Percentiles rank a stretch among this genome's conserved stretches.
Conservation (phyloP, 441 rosid genomes). For the Adansonia rubrostipa region DNA sequence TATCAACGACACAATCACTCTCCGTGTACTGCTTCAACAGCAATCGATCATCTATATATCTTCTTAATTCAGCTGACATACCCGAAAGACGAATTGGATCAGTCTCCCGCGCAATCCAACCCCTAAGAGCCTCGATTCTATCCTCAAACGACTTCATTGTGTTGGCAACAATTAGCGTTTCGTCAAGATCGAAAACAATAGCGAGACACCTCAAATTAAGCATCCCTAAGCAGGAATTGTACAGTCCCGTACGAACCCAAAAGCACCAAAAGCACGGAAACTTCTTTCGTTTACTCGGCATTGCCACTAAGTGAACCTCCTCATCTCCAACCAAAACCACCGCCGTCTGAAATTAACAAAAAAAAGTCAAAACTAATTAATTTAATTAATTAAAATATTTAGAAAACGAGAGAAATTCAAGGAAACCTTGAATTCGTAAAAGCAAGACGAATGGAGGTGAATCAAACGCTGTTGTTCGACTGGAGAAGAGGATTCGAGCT, state of each 20-base stretch:
- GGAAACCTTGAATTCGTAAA: slow-evolving; percentile 79
- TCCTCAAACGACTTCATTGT: slow-evolving; percentile 97
- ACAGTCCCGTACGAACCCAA: slow-evolving; percentile 71
- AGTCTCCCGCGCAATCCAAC: slow-evolving; percentile 79
- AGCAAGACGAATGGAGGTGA: slow-evolving; percentile 90
- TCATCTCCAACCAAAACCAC: slow-evolving; percentile 79
- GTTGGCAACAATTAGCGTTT: slow-evolving; percentile 94
- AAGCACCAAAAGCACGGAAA: slow-evolving; percentile 99
- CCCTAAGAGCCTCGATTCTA: slow-evolving; percentile 72
- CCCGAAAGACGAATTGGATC: slow-evolving; percentile 70
- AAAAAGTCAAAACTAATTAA: neutral
- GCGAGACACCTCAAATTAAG: slow-evolving; percentile 84
- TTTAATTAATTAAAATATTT: neutral
- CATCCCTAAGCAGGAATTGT: slow-evolving; percentile 78
- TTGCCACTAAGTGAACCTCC: slow-evolving; percentile 95
- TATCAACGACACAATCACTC: slow-evolving; percentile 68
- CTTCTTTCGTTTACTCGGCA: slow-evolving; percentile 98
- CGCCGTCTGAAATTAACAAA: slow-evolving; percentile 62
- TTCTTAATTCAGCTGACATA: slow-evolving; percentile 78
- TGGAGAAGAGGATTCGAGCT: slow-evolving; percentile 79
- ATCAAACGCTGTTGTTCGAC: slow-evolving; percentile 65
- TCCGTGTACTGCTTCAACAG: slow-evolving; percentile 87
- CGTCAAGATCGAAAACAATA: slow-evolving; percentile 95
- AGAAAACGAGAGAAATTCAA: neutral
- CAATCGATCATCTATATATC: slow-evolving; percentile 74